Conservation (phyloP, 352 stramenopile genomes). For the Globisporangium heterothallicum region DNA sequence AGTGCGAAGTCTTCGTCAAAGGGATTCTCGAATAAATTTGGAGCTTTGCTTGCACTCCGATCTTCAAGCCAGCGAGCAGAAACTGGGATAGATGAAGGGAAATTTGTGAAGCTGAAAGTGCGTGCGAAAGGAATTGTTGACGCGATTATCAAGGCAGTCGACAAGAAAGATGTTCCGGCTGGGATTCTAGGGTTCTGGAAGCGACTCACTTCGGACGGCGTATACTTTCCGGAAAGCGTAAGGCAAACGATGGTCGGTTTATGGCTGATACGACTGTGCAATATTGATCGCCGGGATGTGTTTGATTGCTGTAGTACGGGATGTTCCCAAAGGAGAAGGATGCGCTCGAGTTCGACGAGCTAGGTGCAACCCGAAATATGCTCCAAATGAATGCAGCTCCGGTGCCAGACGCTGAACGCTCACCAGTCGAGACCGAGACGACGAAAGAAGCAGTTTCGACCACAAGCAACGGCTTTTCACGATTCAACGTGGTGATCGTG, state of each 20-base stretch:
- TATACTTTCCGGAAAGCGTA: conserved; percentile 63
- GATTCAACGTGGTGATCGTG: conserved; percentile 49
- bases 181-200: conserved; percentile 59
- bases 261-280: too few species aligned
- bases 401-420: not conserved
- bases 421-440: not conserved
- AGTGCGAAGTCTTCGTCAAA: conserved; percentile 24
- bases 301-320: conserved; percentile 31
- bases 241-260: not conserved
- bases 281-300: too few species aligned
- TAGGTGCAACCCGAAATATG: conserved; percentile 49
- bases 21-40: conserved; percentile 47
- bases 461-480: conserved; percentile 16
- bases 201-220: conserved; percentile 42
- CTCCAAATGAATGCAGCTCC: conserved; percentile 8
- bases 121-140: conserved; percentile 52
- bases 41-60: conserved; percentile 26
- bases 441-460: not conserved
- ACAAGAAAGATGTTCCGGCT: conserved; percentile 41
- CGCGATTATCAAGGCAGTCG: conserved; percentile 36
- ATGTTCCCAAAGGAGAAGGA: conserved; percentile 38
- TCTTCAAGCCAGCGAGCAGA: not conserved
- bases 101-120: conserved; percentile 55
- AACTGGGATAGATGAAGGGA: conserved; percentile 7
- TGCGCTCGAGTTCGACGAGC: conserved; percentile 44